phyloP scores from a whole-genome alignment of 2,329 filamentous ascomycete genomes.

The Phaeosphaeriaceae sp. region DNA sequence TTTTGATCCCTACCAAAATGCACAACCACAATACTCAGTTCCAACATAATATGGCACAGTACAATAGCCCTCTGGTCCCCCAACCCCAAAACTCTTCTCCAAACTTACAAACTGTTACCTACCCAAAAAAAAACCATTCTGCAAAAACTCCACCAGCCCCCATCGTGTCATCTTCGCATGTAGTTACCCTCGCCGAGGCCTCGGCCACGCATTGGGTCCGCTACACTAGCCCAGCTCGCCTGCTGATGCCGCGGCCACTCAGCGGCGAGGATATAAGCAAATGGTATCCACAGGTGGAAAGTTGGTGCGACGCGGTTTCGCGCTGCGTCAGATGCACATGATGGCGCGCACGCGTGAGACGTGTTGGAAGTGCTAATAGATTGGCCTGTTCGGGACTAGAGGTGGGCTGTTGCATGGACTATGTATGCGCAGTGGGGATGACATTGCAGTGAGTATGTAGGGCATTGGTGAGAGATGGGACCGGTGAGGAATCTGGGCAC shows the following conservation, averaged over 20 bases:
- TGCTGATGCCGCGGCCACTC: slow-evolving; percentile 6
- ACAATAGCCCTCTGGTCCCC: neutral
- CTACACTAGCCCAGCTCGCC: neutral
- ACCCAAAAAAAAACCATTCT: neutral
- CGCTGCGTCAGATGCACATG: slow-evolving; percentile 24
- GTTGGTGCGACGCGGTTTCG: slow-evolving; percentile 16
- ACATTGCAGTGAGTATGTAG: neutral
- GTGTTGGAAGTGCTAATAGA: slow-evolving; percentile 18
- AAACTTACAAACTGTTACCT: neutral
- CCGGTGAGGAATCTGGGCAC: neutral
- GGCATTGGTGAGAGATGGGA: neutral
- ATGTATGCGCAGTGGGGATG: neutral
- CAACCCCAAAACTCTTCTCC: neutral
- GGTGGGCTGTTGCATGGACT: neutral
- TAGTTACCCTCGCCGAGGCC: neutral
- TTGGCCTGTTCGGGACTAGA: slow-evolving; percentile 5
- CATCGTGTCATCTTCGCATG: neutral
- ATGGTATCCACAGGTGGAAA: neutral
- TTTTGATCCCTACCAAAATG: neutral
- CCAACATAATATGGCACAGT: neutral
- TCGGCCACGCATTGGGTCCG: neutral
- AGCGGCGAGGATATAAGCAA: slow-evolving; percentile 1
- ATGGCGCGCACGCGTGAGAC: slow-evolving; percentile 30
- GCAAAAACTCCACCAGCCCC: neutral
- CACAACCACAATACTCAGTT: neutral